A percentile compares a stretch with the other conserved stretches of the same genome.
Evolutionary conservation across 139 green algal species (phyloP).

Genomic region (Coelastrella sp.): DNA sequence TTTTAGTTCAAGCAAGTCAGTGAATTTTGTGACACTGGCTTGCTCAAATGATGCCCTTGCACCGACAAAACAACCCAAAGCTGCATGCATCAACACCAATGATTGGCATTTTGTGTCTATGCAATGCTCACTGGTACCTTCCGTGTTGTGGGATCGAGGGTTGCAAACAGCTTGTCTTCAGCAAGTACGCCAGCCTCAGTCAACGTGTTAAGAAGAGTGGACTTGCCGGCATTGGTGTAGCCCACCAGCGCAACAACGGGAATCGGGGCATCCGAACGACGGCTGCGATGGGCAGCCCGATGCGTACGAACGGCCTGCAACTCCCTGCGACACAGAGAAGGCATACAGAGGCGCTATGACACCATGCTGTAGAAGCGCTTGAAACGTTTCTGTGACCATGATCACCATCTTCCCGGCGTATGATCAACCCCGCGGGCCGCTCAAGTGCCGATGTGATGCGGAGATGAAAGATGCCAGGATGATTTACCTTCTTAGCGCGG

Average conservation of each 20-base stretch:
- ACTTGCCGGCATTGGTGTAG: conserved; percentile 96
- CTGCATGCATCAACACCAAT: too few species aligned
- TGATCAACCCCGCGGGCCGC: too few species aligned
- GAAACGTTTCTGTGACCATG: too few species aligned
- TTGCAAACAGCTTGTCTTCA: conserved; percentile 98
- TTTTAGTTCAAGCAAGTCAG: not conserved
- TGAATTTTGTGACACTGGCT: too few species aligned
- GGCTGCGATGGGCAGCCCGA: conserved; percentile 72
- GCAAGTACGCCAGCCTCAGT: conserved; percentile 81
- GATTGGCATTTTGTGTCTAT: too few species aligned
- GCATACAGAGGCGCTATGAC: too few species aligned
- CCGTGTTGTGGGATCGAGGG: conserved; percentile 96
- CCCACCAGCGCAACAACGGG: conserved; percentile 93
- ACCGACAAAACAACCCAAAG: too few species aligned
- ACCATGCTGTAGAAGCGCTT: too few species aligned
- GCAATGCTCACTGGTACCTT: too few species aligned
- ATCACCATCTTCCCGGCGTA: too few species aligned
- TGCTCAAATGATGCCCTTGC: too few species aligned
- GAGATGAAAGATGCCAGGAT: not conserved
- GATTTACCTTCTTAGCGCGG: conserved; percentile 3
- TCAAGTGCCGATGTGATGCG: too few species aligned
- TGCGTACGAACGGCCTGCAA: conserved; percentile 83
- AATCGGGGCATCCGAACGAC: conserved; percentile 73
- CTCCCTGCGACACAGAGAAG: conserved; percentile 47
- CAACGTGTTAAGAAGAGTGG: conserved; percentile 82